Conservation (phyloP, 2,329 filamentous ascomycete species). For the Diaporthe destruens region DNA sequence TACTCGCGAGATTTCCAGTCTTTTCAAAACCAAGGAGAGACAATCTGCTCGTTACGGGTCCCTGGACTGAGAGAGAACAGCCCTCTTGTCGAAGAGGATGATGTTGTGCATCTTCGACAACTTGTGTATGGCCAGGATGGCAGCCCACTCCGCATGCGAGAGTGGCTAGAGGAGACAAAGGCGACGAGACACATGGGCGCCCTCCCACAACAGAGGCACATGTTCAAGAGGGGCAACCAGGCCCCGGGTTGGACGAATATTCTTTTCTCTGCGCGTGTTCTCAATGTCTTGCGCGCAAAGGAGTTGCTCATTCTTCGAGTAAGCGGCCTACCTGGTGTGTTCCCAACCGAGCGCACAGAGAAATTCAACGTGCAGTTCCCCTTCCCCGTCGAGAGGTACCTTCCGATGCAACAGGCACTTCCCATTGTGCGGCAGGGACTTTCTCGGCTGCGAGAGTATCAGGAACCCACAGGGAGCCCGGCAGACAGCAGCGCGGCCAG, state of each 20-base stretch:
- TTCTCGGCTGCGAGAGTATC: constrained; percentile 11
- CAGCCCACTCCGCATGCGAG: constrained; percentile 27
- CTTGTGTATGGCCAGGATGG: constrained; percentile 36
- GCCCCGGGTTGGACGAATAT: constrained; percentile 42
- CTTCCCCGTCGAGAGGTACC: constrained; percentile 34
- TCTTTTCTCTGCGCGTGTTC: constrained; percentile 43
- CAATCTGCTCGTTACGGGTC: constrained; percentile 38
- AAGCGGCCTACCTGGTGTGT: constrained; percentile 34
- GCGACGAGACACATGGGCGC: neutral
- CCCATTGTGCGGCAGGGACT: constrained; percentile 41
- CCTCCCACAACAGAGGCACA: neutral
- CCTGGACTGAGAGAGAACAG: constrained; percentile 45
- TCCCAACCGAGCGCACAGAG: constrained; percentile 15
- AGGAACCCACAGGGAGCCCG: neutral
- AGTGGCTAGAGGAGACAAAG: constrained; percentile 29
- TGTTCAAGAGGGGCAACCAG: neutral
- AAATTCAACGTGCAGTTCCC: constrained; percentile 46
- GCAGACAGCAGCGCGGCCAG: neutral
- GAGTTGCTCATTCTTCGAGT: constrained; percentile 43
- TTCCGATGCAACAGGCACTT: constrained; percentile 41
- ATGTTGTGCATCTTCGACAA: constrained; percentile 44
- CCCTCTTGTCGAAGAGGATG: constrained; percentile 45
- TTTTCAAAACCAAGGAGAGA: constrained; percentile 26
- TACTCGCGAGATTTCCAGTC: constrained; percentile 2
- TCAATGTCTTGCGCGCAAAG: constrained; percentile 42